These are phyloP conservation scores for Straminergon stramineum DNA, from an alignment of 225 moss, liverwort and hornwort species.

Conservation along the genomic window DNA sequence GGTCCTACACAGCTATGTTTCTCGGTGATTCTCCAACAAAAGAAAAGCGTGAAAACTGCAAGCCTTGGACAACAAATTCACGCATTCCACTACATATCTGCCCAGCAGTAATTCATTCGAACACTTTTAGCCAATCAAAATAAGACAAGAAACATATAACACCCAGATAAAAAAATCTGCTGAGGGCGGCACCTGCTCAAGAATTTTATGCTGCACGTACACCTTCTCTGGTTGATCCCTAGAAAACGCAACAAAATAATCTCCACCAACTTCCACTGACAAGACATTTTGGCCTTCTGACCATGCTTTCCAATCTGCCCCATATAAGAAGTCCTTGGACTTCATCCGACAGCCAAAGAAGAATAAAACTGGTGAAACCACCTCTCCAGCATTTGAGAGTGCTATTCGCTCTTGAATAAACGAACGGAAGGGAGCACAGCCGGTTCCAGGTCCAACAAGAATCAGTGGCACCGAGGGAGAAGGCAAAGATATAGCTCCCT, in stretches of 20 bases:
- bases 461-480: slow-evolving; percentile 73
- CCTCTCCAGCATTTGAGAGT: slow-evolving; percentile 15
- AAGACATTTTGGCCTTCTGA: slow-evolving; percentile 37
- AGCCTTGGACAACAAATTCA: background rate
- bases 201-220: slow-evolving; percentile 88
- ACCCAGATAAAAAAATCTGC: background rate
- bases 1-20: background rate
- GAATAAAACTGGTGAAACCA: slow-evolving; percentile 60
- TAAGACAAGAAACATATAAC: background rate
- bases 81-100: background rate
- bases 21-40: background rate
- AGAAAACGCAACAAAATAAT: slow-evolving; percentile 71
- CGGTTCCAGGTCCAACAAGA: slow-evolving; percentile 92
- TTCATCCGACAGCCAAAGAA: slow-evolving; percentile 88
- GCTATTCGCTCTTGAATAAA: slow-evolving; percentile 73
- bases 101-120: background rate
- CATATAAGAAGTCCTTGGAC: slow-evolving; percentile 74
- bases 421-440: slow-evolving; percentile 91
- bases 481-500: slow-evolving; percentile 77
- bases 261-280: slow-evolving; percentile 65
- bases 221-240: slow-evolving; percentile 85
- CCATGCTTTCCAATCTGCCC: slow-evolving; percentile 69
- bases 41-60: background rate
- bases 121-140: background rate
- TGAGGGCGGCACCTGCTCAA: slow-evolving; percentile 39